Evolutionary conservation across 2,329 filamentous ascomycete species (phyloP), one percentile per base, ranked within the genome.

Genomic region (Fusarium sp.): DNA sequence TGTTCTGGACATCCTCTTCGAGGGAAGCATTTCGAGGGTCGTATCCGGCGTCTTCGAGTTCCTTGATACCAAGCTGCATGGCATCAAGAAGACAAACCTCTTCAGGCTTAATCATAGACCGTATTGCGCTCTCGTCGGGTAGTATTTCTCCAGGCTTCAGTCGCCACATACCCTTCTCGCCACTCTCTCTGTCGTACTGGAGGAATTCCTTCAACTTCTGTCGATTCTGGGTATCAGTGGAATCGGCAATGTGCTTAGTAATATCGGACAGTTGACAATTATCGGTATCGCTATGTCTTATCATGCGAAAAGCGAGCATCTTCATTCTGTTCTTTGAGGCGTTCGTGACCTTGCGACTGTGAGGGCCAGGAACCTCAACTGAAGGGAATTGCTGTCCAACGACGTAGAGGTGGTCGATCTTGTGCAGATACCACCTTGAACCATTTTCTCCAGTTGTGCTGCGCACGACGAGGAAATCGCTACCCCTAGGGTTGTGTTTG

Each of bases 171-270:
- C 93, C 92, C 75, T 94, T 94, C 54, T 90, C 87, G 9, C 74
- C 75, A 41, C 78, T 80, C 18, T 94, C 91, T 75, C 97, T 94
- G 74, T 96, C 91, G 76, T 97, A 98, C 49, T 89, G 86, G 72
- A 99, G 89, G 78, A 99, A 98, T 74, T 99, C 96, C 75, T 97
- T 96, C 81, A 99, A 90, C 80, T 98, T 97, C 75, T 97, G 94
- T 34, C 96, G 89, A 73, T 97, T 98, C 76, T 98, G 95, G 57
- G 96, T 94, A 76, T 98, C 95, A 20, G 93, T 96, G 8, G 94
- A 96, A 38, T 96, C 95, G 9, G 93, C 92, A 65, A 98, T 93
- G 77, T 99, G 96, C 44, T 89, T 92, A 4, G 94, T 97, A 37
- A 99, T 92, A 73, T 95, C 92, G n/a, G 88, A 88, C 16, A 97